Evolutionary conservation across 148 eudicot genomes (phyloP).

Genomic region (Rhododendron kiyosumense): DNA sequence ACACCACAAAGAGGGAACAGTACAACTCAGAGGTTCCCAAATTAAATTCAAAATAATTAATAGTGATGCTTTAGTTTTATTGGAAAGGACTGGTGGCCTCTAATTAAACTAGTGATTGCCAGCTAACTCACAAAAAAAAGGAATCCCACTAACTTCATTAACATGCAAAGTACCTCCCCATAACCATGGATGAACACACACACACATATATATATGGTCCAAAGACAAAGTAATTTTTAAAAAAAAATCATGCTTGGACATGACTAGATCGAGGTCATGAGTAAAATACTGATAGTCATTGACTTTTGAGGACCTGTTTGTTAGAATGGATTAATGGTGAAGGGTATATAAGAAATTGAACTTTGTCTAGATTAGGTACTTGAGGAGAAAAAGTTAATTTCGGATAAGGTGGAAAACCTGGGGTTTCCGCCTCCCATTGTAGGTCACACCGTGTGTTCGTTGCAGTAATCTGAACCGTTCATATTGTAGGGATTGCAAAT

Average conservation of each 20-base stretch:
- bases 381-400: too few species aligned
- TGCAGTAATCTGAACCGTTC: too few species aligned
- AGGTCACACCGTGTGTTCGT: too few species aligned
- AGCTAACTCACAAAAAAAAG: constrained; percentile 32
- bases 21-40: not conserved
- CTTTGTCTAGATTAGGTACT: too few species aligned
- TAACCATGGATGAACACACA: not conserved
- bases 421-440: too few species aligned
- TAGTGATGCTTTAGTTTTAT: constrained; percentile 7
- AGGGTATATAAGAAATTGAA: not conserved
- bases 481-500: too few species aligned
- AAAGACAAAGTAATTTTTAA: not conserved
- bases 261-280: not conserved
- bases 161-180: not conserved
- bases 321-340: not conserved
- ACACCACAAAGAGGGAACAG: not conserved
- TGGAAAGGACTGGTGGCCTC: constrained; percentile 16
- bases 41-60: not conserved
- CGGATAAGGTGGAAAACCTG: too few species aligned
- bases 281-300: not conserved
- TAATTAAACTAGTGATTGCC: constrained; percentile 35
- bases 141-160: constrained; percentile 19
- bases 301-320: not conserved
- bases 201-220: not conserved
- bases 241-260: not conserved